phyloP scores from a whole-genome alignment of 345 rosid species.

The Rhodomyrtus tomentosa region DNA sequence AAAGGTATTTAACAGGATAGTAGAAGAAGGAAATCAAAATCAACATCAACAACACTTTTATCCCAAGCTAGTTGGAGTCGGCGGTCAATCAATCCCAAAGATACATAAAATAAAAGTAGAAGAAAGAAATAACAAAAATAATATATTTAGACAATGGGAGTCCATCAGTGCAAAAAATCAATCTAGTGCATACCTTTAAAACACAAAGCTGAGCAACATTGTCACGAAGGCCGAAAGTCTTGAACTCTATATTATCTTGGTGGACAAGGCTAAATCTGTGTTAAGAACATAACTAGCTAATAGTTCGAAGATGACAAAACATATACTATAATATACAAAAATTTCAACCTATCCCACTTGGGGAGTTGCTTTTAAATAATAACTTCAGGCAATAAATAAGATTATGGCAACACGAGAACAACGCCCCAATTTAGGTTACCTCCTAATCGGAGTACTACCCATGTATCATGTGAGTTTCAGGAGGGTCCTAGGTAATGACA shows the following conservation, averaged over 20 bases:
- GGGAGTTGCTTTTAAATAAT: neutral
- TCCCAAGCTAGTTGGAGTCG: no score
- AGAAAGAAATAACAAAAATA: neutral
- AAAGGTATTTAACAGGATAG: neutral
- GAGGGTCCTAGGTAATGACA: neutral
- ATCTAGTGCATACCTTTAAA: constrained; percentile 46
- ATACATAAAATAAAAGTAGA: no score
- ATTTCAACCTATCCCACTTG: neutral
- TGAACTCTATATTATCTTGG: constrained; percentile 77
- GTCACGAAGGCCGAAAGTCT: constrained; percentile 68
- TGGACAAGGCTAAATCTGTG: constrained; percentile 71
- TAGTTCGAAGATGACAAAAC: neutral
- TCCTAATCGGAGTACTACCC: neutral
- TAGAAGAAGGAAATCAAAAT: neutral
- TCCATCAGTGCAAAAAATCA: neutral
- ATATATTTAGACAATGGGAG: neutral
- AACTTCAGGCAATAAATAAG: neutral
- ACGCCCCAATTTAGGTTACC: neutral
- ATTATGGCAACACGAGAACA: neutral
- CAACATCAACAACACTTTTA: no score
- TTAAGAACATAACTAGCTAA: constrained; percentile 21
- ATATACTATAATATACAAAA: neutral
- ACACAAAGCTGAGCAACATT: constrained; percentile 94
- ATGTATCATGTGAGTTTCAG: neutral
- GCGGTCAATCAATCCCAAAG: no score